A percentile compares a stretch with the other conserved stretches of the same genome.
These are phyloP conservation scores for Saccharomycopsis hybrid DNA, from an alignment of 1,139 yeast species.

Conservation along the genomic window DNA sequence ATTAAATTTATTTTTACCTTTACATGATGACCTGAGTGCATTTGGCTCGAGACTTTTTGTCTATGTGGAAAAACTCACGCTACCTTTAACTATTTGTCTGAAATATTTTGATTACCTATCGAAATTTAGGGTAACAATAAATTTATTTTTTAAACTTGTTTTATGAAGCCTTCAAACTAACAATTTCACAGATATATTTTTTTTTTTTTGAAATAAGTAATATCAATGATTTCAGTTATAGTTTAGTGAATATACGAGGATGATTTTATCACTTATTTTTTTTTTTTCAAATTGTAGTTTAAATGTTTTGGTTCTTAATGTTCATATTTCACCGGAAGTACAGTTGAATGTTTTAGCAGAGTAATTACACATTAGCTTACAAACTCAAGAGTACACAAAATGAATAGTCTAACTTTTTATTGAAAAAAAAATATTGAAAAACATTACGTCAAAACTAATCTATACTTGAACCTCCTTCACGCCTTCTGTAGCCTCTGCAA, in stretches of 20 bases:
- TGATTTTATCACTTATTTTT: conserved; percentile 3
- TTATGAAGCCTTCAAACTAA: too few species aligned
- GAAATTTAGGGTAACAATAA: not conserved
- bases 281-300: conserved; percentile 1
- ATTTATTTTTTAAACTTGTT: too few species aligned
- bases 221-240: too few species aligned
- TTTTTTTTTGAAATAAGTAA: too few species aligned
- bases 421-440: too few species aligned
- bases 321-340: too few species aligned
- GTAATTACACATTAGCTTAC: too few species aligned
- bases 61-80: conserved; percentile 93
- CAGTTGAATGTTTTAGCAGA: too few species aligned
- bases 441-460: not conserved
- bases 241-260: not conserved
- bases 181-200: too few species aligned
- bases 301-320: too few species aligned
- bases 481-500: not conserved
- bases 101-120: conserved; percentile 16
- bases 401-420: too few species aligned
- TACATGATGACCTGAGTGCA: conserved; percentile 84
- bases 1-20: not conserved
- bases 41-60: conserved; percentile 90
- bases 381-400: too few species aligned
- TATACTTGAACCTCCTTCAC: not conserved
- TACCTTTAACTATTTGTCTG: conserved; percentile 52